phyloP scores from a whole-genome alignment of 2,329 filamentous ascomycete species.

The Endoconidiophora laricicola region DNA sequence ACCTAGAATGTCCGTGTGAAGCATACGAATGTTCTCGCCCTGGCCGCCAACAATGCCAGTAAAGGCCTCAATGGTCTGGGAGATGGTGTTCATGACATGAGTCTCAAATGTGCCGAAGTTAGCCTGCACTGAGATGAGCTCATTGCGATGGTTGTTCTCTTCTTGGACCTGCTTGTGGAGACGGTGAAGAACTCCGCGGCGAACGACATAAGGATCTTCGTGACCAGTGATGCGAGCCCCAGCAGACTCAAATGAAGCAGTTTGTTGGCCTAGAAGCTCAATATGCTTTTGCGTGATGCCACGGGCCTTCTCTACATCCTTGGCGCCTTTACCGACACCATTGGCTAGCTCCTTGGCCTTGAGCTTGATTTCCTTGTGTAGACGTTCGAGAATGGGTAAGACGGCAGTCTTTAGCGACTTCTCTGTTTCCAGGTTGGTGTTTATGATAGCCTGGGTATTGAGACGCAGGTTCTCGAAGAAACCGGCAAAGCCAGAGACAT shows the following conservation, averaged over 20 bases:
- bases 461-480: slow-evolving; percentile 88
- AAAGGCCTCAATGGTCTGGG: slow-evolving; percentile 70
- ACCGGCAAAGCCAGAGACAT: slow-evolving; percentile 68
- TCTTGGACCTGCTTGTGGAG: slow-evolving; percentile 82
- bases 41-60: slow-evolving; percentile 65
- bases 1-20: slow-evolving; percentile 71
- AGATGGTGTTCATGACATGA: slow-evolving; percentile 68
- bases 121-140: slow-evolving; percentile 79
- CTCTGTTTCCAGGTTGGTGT: slow-evolving; percentile 79
- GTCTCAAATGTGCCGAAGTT: slow-evolving; percentile 77
- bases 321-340: slow-evolving; percentile 69
- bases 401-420: slow-evolving; percentile 77
- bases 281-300: slow-evolving; percentile 85
- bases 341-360: slow-evolving; percentile 78
- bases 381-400: slow-evolving; percentile 70
- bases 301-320: slow-evolving; percentile 82
- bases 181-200: slow-evolving; percentile 65
- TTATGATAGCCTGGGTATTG: slow-evolving; percentile 83
- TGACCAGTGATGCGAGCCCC: slow-evolving; percentile 52
- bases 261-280: slow-evolving; percentile 76
- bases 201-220: slow-evolving; percentile 79
- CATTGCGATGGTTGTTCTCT: slow-evolving; percentile 91
- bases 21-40: slow-evolving; percentile 60
- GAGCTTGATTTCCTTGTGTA: slow-evolving; percentile 93
- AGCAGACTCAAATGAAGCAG: slow-evolving; percentile 61